phyloP scores from a whole-genome alignment of 2,329 filamentous ascomycete genomes.

The Emergomyces africanus region DNA sequence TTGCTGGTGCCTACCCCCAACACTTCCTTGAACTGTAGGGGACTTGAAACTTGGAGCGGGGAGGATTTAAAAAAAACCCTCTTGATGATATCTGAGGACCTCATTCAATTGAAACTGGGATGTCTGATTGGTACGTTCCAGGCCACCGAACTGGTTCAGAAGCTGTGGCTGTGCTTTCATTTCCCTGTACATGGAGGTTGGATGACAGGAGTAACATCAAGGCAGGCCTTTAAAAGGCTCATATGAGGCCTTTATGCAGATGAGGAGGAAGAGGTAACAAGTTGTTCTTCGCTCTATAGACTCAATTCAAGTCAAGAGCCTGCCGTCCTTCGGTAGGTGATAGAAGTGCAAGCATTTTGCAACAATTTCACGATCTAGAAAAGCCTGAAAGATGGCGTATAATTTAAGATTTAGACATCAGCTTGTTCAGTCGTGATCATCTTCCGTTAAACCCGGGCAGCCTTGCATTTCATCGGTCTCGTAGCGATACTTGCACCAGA shows the following conservation, averaged over 20 bases:
- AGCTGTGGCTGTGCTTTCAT: neutral
- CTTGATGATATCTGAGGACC: neutral
- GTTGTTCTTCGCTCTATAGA: neutral
- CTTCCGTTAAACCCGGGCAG: conserved; percentile 77
- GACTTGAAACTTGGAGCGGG: neutral
- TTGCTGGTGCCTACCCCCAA: neutral
- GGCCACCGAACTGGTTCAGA: neutral
- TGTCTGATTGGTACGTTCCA: neutral
- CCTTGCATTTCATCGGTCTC: conserved; percentile 61
- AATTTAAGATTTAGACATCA: neutral
- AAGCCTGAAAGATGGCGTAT: neutral
- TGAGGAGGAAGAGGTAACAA: neutral
- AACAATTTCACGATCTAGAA: neutral
- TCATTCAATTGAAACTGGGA: neutral
- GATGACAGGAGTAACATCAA: neutral
- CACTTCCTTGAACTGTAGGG: neutral
- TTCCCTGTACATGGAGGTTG: neutral
- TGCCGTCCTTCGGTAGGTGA: neutral
- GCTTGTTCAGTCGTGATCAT: conserved; percentile 53
- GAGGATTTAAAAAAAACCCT: neutral
- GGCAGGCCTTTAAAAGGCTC: neutral
- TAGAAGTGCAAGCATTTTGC: neutral
- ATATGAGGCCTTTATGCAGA: neutral
- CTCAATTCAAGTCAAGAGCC: neutral
- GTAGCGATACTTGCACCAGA: conserved; percentile 89